Evolutionary conservation across 495 filamentous ascomycete genomes (phyloP), one percentile per base, ranked within the genome.

Genomic region (Haplographium delicatum): DNA sequence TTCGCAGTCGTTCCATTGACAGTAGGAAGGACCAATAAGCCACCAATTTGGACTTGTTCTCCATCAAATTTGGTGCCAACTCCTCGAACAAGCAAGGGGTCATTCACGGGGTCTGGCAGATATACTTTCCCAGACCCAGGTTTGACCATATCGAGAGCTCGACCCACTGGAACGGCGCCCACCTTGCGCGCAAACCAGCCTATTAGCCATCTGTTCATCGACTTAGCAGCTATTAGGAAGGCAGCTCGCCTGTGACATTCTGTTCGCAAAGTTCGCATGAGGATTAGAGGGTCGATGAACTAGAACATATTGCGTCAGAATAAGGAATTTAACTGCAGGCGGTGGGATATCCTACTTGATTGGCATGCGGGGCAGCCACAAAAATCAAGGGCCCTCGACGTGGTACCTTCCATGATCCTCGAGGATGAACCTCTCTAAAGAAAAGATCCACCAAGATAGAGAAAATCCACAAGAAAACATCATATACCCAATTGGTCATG

Each of bases 301-400:
- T 62, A 43, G 1, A 44, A 46, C 16, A n/a, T n/a, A n/a, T n/a
- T n/a, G n/a, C n/a, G n/a, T n/a, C n/a, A n/a, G n/a, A n/a, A n/a
- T n/a, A n/a, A n/a, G n/a, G n/a, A n/a, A n/a, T n/a, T n/a, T n/a
- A n/a, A n/a, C n/a, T n/a, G n/a, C n/a, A n/a, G n/a, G n/a, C n/a
- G n/a, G n/a, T n/a, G n/a, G n/a, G n/a, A n/a, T 3, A 8, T 18
- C 41, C 22, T 74, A 90, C 88, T 81, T 98, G 93, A 65, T 98
- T 98, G 39, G 93, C 94, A 76, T 98, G 93, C 53, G 93, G 93
- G 16, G 94, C 93, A n/a, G 90, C 91, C 53, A 98, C 93, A 62
- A 98, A 91, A 33, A 98, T 89, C 47, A 98, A 79, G 0, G 93
- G 91, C 1, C 89, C 93, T 54, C 79, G 76, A 51, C 83, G 77